Conservation (phyloP, 176 grass and related monocot genomes). For the Alopecurus myosuroides region DNA sequence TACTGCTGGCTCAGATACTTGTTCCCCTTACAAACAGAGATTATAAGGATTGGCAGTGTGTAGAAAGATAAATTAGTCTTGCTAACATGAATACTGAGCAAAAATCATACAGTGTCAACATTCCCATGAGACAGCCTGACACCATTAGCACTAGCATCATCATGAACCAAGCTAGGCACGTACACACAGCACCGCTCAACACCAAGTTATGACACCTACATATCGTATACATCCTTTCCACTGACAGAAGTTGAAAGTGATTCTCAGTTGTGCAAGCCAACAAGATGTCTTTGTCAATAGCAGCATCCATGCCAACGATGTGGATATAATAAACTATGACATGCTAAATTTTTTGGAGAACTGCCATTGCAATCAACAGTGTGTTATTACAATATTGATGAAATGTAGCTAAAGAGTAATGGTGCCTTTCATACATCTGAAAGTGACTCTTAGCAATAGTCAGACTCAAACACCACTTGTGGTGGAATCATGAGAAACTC, state of each 20-base stretch:
- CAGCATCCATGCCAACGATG: not conserved
- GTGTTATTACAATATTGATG: not conserved
- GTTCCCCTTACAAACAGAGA: not conserved
- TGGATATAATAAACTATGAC: not conserved
- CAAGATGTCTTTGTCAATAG: conserved; percentile 7
- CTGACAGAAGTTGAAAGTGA: not conserved
- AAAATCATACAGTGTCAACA: not conserved
- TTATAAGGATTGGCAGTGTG: not conserved
- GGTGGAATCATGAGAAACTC: not conserved
- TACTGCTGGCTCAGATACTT: not conserved
- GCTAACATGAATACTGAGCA: not conserved
- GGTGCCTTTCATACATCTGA: not conserved
- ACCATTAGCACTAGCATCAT: not conserved
- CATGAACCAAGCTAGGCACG: not conserved
- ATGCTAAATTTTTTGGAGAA: not conserved
- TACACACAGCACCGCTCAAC: not conserved
- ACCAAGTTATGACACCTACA: not conserved
- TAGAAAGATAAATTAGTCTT: not conserved
- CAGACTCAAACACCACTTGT: not conserved
- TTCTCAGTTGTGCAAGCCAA: not conserved
- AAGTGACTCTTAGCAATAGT: not conserved
- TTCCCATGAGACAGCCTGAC: not conserved
- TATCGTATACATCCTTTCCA: not conserved
- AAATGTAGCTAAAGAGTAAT: not conserved
- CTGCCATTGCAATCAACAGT: not conserved